Percentiles rank a stretch among this genome's conserved stretches.
These are phyloP conservation scores for Salvia splendens DNA, from an alignment of 257 asterid genomes.

Conservation along the genomic window DNA sequence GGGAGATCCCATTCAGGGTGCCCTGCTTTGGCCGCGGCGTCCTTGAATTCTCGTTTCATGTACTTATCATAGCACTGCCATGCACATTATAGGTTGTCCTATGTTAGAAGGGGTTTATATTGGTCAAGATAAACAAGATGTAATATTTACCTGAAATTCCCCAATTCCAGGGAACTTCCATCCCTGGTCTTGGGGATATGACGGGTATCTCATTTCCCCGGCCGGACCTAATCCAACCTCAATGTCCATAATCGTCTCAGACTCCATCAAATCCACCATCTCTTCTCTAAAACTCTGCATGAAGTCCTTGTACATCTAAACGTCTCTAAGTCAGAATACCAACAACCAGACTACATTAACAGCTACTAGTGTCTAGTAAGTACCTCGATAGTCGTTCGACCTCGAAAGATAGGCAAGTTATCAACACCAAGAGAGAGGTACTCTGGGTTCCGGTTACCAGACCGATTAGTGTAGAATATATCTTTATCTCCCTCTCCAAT, in stretches of 20 bases:
- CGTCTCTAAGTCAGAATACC: neutral
- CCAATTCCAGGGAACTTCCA: slow-evolving; percentile 85
- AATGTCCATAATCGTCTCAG: slow-evolving; percentile 60
- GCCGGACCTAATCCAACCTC: slow-evolving; percentile 94
- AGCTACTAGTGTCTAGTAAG: neutral
- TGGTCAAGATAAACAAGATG: no score
- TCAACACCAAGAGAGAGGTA: slow-evolving; percentile 75
- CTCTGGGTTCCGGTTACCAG: slow-evolving; percentile 59
- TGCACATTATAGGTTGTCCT: neutral
- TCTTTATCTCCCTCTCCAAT: slow-evolving; percentile 53
- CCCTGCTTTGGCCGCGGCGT: slow-evolving; percentile 59
- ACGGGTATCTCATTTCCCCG: slow-evolving; percentile 84
- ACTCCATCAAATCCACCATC: slow-evolving; percentile 58
- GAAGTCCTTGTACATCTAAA: slow-evolving; percentile 71
- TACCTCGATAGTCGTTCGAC: slow-evolving; percentile 80
- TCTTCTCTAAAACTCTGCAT: slow-evolving; percentile 73
- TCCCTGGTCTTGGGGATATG: slow-evolving; percentile 73
- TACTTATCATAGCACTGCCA: slow-evolving; percentile 76
- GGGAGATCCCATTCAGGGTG: slow-evolving; percentile 65
- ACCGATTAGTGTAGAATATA: slow-evolving; percentile 60
- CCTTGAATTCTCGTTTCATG: slow-evolving; percentile 54
- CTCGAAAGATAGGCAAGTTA: slow-evolving; percentile 59
- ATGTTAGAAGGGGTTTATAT: neutral
- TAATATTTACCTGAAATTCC: slow-evolving; percentile 68
- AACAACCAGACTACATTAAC: neutral